Percentiles rank a stretch among this genome's conserved stretches.
phyloP scores from a whole-genome alignment of 495 filamentous ascomycete genomes.

The Rostrohypoxylon terebratum region DNA sequence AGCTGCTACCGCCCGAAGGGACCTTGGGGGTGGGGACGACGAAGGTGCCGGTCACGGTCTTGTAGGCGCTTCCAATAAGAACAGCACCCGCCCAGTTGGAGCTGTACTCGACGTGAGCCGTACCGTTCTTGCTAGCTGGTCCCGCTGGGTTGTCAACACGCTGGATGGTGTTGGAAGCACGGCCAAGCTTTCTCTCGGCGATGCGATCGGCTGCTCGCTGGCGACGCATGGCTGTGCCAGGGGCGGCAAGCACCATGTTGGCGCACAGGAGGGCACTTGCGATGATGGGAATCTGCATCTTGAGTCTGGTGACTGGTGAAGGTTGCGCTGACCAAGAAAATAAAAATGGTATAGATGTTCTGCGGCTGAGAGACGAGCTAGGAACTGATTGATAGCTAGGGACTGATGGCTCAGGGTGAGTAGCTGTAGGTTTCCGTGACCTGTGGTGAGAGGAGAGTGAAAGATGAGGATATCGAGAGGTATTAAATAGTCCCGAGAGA shows the following conservation, averaged over 20 bases:
- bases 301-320: conserved; percentile 10
- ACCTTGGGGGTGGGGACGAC: conserved; percentile 64
- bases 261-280: conserved; percentile 34
- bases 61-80: conserved; percentile 63
- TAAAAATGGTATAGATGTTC: neutral
- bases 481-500: conserved; percentile 35
- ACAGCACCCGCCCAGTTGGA: conserved; percentile 73
- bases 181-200: conserved; percentile 35
- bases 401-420: neutral
- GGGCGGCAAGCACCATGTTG: conserved; percentile 34
- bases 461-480: conserved; percentile 19
- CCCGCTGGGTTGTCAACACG: conserved; percentile 24
- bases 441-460: conserved; percentile 10
- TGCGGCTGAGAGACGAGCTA: neutral
- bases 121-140: conserved; percentile 33
- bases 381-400: neutral
- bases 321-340: neutral
- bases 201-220: conserved; percentile 25
- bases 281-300: conserved; percentile 41
- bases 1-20: conserved; percentile 55
- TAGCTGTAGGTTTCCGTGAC: conserved; percentile 17
- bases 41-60: conserved; percentile 66
- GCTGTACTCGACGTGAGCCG: conserved; percentile 56
- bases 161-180: conserved; percentile 37
- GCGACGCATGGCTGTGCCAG: conserved; percentile 35